Evolutionary conservation across 2,329 filamentous ascomycete species (phyloP).

Genomic region (Aspergillus ustus): DNA sequence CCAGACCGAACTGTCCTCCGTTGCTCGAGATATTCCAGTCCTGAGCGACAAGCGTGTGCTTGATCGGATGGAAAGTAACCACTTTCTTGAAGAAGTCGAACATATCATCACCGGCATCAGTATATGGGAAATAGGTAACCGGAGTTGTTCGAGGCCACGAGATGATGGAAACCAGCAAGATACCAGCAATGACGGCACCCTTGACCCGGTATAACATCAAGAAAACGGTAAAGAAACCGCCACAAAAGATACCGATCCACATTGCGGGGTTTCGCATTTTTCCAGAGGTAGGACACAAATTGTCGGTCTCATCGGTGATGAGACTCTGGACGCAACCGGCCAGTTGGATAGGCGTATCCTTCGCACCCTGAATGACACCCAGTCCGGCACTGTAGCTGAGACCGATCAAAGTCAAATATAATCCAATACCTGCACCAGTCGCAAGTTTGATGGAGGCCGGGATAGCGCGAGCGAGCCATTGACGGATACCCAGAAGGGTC

Average conservation of each 20-base stretch:
- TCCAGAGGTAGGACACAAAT: conserved; percentile 62
- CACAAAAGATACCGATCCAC: conserved; percentile 89
- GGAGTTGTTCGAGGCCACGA: conserved; percentile 80
- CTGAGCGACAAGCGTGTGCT: conserved; percentile 70
- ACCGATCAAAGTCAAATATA: conserved; percentile 71
- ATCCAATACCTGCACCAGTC: conserved; percentile 81
- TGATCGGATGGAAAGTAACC: conserved; percentile 80
- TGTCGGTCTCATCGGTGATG: conserved; percentile 46
- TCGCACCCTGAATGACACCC: conserved; percentile 73
- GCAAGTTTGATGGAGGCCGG: conserved; percentile 85
- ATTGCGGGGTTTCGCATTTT: conserved; percentile 85
- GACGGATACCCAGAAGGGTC: conserved; percentile 78
- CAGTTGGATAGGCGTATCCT: conserved; percentile 71
- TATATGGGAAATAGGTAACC: conserved; percentile 83
- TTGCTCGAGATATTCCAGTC: conserved; percentile 73
- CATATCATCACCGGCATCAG: conserved; percentile 65
- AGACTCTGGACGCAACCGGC: conserved; percentile 70
- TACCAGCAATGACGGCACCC: conserved; percentile 82
- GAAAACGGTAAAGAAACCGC: conserved; percentile 77
- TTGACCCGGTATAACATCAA: conserved; percentile 86
- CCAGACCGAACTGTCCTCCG: conserved; percentile 77
- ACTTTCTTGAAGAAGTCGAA: conserved; percentile 91
- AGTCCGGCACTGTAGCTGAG: conserved; percentile 81
- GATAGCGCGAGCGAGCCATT: conserved; percentile 85
- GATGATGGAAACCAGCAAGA: conserved; percentile 82